Conservation (phyloP, 108 stramenopile species). For the Nitzschia sp. region DNA sequence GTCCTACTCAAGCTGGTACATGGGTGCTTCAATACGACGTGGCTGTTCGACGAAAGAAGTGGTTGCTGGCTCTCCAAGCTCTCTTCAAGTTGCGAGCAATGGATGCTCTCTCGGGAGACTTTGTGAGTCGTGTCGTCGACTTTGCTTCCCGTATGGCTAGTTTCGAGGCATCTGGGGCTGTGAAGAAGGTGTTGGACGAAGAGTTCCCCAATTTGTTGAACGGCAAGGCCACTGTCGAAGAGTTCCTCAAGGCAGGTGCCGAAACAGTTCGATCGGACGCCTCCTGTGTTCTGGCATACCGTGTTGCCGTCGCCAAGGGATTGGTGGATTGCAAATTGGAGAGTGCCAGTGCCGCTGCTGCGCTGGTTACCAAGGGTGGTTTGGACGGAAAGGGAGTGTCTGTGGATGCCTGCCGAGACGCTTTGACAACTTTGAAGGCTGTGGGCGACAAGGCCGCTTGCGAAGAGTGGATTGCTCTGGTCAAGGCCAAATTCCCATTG, state of each 20-base stretch:
- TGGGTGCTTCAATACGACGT: slow-evolving; percentile 91
- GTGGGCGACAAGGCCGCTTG: slow-evolving; percentile 42
- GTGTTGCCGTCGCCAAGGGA: slow-evolving; percentile 64
- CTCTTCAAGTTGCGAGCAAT: slow-evolving; percentile 57
- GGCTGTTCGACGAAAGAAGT: slow-evolving; percentile 84
- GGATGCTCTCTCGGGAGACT: slow-evolving; percentile 41
- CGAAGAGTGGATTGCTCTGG: slow-evolving; percentile 33
- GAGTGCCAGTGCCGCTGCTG: slow-evolving; percentile 12
- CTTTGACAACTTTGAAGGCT: slow-evolving; percentile 38
- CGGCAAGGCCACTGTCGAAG: slow-evolving; percentile 46
- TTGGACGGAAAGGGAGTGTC: slow-evolving; percentile 45
- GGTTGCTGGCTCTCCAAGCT: slow-evolving; percentile 83
- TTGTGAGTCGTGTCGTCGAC: slow-evolving; percentile 67
- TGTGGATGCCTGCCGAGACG: slow-evolving; percentile 51
- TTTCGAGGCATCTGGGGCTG: slow-evolving; percentile 28
- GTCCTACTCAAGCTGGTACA: slow-evolving; percentile 69
- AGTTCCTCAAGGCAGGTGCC: slow-evolving; percentile 43
- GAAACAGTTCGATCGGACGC: slow-evolving; percentile 35
- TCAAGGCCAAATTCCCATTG: slow-evolving; percentile 39
- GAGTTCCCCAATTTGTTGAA: slow-evolving; percentile 53
- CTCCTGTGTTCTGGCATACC: slow-evolving; percentile 41
- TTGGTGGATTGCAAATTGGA: slow-evolving; percentile 42
- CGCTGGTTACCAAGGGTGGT: slow-evolving; percentile 49
- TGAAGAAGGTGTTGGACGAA: slow-evolving; percentile 46
- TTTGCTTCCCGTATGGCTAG: slow-evolving; percentile 45